Evolutionary conservation across 2,329 filamentous ascomycete genomes (phyloP), one percentile per base, ranked within the genome.

Genomic region (Lachnellula subtilissima): DNA sequence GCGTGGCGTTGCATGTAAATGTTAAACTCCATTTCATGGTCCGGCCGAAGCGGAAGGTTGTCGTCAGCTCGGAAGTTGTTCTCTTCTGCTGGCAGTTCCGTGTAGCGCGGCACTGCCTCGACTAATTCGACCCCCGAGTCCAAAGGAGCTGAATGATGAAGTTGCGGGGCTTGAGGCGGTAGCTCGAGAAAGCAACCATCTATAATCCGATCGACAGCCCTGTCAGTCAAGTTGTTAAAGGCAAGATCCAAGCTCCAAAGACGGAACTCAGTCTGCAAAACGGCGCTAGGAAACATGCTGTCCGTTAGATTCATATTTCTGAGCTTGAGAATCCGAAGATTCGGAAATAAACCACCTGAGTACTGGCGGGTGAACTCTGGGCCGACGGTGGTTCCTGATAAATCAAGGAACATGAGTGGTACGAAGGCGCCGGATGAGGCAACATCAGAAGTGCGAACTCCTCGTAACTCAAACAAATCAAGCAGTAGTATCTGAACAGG

Each of bases 201-300:
- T 5, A 67, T 57, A 14, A 78, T 58, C 2, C 49, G 39, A 7
- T 71, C 64, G 11, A 83, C 62, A 3, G 70, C 61, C 2, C 39
- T 61, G 61, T 85, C 81, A 0, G 75, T 77, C 9, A 86, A 64
- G 11, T 72, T 73, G 60, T 86, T 86, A 5, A 74, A 52, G 39
- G 74, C 72, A 0, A 85, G 50, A 58, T 86, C 81, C 4, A 85
- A 64, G 61, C 82, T 83, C 82, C 82, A 85, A 11, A 85, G 66
- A 28, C 72, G 75, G 11, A 56, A 56, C 4, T 60, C 55, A 48
- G 74, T 74, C 5, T 66, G 59, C 56, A 65, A 60, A 64, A 79
- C 62, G 42, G 76, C 59, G 3, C 66, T 43, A 0, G 69, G 54
- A 2, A 73, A 68, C 2, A 71, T 67, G 1, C 54, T 53, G 55